Base-by-base conservation (phyloP, 805 yeast genomes). In the Candida methanosorbosa region DNA sequence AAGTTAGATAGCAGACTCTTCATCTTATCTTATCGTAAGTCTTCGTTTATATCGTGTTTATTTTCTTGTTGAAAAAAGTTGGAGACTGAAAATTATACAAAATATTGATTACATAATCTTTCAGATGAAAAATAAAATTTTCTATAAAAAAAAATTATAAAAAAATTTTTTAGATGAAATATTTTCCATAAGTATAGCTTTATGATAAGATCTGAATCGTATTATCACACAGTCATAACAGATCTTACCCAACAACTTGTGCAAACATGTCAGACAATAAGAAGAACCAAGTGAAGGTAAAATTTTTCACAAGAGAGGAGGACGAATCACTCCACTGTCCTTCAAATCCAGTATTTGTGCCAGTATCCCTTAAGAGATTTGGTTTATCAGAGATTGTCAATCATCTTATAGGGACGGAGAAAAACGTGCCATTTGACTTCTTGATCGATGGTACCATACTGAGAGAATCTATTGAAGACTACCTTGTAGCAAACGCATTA, bases 361-460 rank as follows among this genome's bases (percentile, higher is more conserved):
- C 98, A 17, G 81, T 81, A 17, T 61, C 81, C 4, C 68, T 92
- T 45, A 87, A 84, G 47, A 74, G 97, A 58, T 88, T 75, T 55
- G 98, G 98, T 37, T 70, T 92, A 27, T 85, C 96, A 4, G 97
- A 92, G 60, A 80, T 92, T 54, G 96, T 92, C 17, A 92, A 92
- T 61, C 97, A 92, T 62, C 67, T 92, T 37, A 65, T 92, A 33
- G 68, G 61, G 7, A 37, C 65, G 43, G 79, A 78, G 14, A 66
- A 63, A 30, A 78, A 92, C 1, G 73, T 86, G 35, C 97, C 97
- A 16, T 90, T 92, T 57, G 97, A 92, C 54, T 92, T 92, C 59
- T 66, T 92, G 40, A 75, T 90, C 35, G 86, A 88, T 50, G 95
- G 95, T 13, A 78, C 78, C 17, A 63, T 92, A 37, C 63, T 92